Percentiles rank a stretch among this genome's conserved stretches.
phyloP scores from a whole-genome alignment of 306 rosid genomes.

The Malus sieversii region DNA sequence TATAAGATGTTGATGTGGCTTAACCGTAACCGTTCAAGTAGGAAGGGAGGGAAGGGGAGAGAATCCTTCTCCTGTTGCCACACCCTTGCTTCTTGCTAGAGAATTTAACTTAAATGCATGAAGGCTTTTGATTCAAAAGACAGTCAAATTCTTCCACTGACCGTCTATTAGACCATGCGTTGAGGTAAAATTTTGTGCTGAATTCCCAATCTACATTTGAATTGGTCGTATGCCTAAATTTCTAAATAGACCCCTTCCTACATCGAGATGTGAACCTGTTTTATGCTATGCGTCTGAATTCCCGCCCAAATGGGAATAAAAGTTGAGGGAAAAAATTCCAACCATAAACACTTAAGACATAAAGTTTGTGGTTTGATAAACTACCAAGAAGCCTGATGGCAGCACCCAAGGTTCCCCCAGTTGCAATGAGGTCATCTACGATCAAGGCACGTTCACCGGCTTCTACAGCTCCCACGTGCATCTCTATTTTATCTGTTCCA shows the following conservation, averaged over 20 bases:
- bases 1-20: no score
- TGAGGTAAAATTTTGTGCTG: background rate
- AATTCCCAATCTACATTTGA: background rate
- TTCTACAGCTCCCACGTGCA: slow-evolving; percentile 95
- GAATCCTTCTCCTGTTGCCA: no score
- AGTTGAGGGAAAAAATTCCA: background rate
- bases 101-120: background rate
- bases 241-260: background rate
- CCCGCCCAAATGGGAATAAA: background rate
- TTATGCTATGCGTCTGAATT: background rate
- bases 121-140: background rate
- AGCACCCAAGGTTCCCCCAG: slow-evolving; percentile 91
- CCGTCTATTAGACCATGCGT: background rate
- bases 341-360: background rate
- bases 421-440: slow-evolving; percentile 96
- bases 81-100: background rate
- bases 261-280: background rate
- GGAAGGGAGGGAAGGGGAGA: no score
- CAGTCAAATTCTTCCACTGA: background rate
- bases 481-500: slow-evolving; percentile 91
- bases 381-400: slow-evolving; percentile 90
- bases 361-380: background rate
- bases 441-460: slow-evolving; percentile 85
- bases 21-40: no score
- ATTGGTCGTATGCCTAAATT: background rate